Conservation (phyloP, 306 rosid genomes). For the Inga oerstediana region DNA sequence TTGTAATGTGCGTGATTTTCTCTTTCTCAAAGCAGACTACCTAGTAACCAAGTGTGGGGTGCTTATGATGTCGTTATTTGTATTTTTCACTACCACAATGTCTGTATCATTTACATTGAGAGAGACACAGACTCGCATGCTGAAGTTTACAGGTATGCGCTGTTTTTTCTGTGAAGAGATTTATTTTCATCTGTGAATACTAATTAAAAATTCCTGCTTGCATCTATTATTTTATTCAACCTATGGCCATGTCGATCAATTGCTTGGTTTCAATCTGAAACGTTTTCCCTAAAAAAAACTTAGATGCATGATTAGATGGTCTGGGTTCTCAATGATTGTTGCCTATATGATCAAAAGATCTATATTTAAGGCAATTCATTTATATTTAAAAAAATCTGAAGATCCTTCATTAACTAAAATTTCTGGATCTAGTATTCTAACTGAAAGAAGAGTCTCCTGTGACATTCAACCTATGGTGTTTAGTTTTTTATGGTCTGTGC, state of each 20-base stretch:
- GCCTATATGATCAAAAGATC: conserved; percentile 18
- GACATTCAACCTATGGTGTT: conserved; percentile 27
- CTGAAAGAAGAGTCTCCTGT: conserved; percentile 30
- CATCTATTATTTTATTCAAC: conserved; percentile 19
- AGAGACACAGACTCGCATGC: conserved; percentile 99
- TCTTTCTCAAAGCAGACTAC: conserved; percentile 68
- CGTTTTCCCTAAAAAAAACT: conserved; percentile 2
- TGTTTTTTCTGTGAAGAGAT: conserved; percentile 18
- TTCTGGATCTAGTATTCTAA: conserved; percentile 24
- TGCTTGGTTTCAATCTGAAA: conserved; percentile 23
- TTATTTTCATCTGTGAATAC: conserved; percentile 19
- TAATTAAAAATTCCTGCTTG: conserved; percentile 18
- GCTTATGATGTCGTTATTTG: conserved; percentile 98
- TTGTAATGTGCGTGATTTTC: neutral
- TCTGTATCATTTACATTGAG: conserved; percentile 97
- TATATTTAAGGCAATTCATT: neutral
- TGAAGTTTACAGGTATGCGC: conserved; percentile 89
- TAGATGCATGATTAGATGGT: conserved; percentile 17
- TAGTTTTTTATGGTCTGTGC: conserved; percentile 13
- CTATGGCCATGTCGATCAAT: conserved; percentile 11
- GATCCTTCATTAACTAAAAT: conserved; percentile 18
- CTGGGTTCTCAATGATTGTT: neutral
- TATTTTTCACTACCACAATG: conserved; percentile 98
- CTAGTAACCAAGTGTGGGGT: conserved; percentile 97
- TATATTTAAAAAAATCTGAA: neutral